phyloP scores from a whole-genome alignment of 257 asterid genomes.

The Ilex asprella region DNA sequence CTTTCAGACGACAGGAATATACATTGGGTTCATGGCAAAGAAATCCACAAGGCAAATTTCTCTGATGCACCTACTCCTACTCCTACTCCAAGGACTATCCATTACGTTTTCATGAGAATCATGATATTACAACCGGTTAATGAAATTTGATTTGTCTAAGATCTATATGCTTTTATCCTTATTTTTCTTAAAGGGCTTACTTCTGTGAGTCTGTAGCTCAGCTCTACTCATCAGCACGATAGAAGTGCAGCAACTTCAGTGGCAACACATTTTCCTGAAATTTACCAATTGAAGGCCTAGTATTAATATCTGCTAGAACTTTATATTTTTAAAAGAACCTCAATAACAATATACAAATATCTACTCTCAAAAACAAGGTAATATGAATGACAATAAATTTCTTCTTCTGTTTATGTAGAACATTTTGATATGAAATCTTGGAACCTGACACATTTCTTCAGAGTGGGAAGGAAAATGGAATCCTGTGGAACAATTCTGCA shows the following conservation, averaged over 20 bases:
- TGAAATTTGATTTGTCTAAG: background rate
- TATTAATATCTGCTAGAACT: slow-evolving; percentile 5
- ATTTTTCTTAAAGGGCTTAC: too few species aligned
- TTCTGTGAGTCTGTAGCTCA: background rate
- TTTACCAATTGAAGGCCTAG: slow-evolving; percentile 7
- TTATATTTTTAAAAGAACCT: background rate
- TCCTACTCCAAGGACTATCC: too few species aligned
- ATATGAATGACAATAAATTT: too few species aligned
- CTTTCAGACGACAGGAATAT: background rate
- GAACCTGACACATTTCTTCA: slow-evolving; percentile 42
- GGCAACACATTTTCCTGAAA: slow-evolving; percentile 51
- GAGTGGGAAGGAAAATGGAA: slow-evolving; percentile 47
- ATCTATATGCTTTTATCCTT: too few species aligned
- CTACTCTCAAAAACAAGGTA: background rate
- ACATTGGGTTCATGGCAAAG: background rate
- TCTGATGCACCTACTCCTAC: too few species aligned
- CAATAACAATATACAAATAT: background rate
- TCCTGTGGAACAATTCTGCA: slow-evolving; percentile 75
- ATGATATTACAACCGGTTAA: background rate
- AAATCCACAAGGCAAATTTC: too few species aligned
- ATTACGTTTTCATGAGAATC: background rate
- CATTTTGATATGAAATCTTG: background rate
- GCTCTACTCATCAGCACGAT: slow-evolving; percentile 41
- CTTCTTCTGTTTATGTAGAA: background rate
- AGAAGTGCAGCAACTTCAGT: slow-evolving; percentile 63